A percentile compares a stretch with the other conserved stretches of the same genome.
Conservation (phyloP, 2,329 filamentous ascomycete genomes). For the Exophiala oligosperma region DNA sequence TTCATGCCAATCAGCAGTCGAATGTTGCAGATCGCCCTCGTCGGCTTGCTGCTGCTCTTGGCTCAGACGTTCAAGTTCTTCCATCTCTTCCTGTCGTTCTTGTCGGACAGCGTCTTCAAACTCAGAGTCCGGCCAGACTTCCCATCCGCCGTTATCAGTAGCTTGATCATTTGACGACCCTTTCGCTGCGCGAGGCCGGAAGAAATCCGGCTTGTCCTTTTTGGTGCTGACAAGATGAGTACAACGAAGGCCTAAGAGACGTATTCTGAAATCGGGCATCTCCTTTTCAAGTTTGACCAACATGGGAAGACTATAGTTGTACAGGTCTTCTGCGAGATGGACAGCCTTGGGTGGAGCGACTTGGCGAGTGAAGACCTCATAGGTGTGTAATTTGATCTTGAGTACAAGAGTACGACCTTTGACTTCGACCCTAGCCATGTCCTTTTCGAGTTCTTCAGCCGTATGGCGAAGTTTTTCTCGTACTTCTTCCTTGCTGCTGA, state of each 20-base stretch:
- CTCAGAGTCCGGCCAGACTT: conserved; percentile 68
- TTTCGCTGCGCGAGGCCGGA: conserved; percentile 52
- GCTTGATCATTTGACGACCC: conserved; percentile 27
- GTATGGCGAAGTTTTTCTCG: conserved; percentile 76
- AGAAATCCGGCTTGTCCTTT: conserved; percentile 78
- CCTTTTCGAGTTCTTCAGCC: conserved; percentile 83
- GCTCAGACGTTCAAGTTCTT: conserved; percentile 61
- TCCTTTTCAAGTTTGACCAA: conserved; percentile 81
- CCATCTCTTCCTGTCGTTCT: conserved; percentile 61
- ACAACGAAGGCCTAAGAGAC: conserved; percentile 85
- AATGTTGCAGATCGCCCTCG: conserved; percentile 23
- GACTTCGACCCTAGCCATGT: conserved; percentile 74
- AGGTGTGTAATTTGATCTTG: conserved; percentile 93
- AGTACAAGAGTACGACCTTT: conserved; percentile 89
- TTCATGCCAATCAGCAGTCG: conserved; percentile 29
- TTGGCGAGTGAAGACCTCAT: conserved; percentile 86
- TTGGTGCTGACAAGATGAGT: conserved; percentile 86
- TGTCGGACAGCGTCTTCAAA: conserved; percentile 63
- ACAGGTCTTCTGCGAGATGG: conserved; percentile 75
- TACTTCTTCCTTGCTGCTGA: conserved; percentile 67
- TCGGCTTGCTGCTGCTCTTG: conserved; percentile 51
- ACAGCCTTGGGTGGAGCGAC: conserved; percentile 72
- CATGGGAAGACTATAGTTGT: conserved; percentile 78
- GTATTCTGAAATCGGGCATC: conserved; percentile 72
- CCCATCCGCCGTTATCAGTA: conserved; percentile 57